These are phyloP conservation scores for Rhodotorula kratochvilovae DNA, from an alignment of 768 basidiomycete genomes.

Conservation along the genomic window DNA sequence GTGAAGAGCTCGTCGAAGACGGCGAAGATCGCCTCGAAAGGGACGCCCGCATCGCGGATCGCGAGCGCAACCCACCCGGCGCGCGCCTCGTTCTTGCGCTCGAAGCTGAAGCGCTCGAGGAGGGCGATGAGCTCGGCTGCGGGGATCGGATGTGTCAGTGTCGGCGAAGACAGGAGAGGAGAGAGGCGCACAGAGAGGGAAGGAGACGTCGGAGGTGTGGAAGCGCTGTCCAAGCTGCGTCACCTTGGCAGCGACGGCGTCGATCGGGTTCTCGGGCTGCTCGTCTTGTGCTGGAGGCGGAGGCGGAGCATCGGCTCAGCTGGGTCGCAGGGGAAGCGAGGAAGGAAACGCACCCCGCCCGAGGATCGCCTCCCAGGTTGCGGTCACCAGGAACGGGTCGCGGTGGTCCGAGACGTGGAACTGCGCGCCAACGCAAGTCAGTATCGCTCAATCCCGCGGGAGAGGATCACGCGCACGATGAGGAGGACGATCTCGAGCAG, in stretches of 20 bases:
- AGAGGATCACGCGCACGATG: conserved; percentile 49
- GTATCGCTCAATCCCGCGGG: no score
- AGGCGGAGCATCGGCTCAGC: conserved; percentile 51
- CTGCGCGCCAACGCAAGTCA: not conserved
- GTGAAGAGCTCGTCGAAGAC: conserved; percentile 80
- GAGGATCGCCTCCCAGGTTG: conserved; percentile 85
- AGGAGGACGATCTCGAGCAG: conserved; percentile 77
- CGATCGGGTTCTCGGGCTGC: conserved; percentile 52
- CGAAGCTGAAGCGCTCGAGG: conserved; percentile 67
- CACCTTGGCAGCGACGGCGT: conserved; percentile 62
- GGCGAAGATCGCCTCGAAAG: conserved; percentile 76
- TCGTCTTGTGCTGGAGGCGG: conserved; percentile 22
- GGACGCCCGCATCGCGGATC: conserved; percentile 73
- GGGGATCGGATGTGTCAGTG: not conserved
- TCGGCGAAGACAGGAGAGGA: not conserved
- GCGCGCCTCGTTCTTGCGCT: conserved; percentile 58
- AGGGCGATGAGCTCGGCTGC: conserved; percentile 70
- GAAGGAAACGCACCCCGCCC: conserved; percentile 69
- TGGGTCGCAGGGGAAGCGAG: conserved; percentile 72
- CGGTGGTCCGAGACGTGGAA: conserved; percentile 89
- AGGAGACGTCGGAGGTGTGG: conserved; percentile 83
- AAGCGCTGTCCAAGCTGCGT: conserved; percentile 75
- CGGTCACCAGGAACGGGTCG: conserved; percentile 71
- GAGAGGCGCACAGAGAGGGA: conserved; percentile 67
- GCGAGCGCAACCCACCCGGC: conserved; percentile 78